A percentile compares a stretch with the other conserved stretches of the same genome.
Evolutionary conservation across 192 early-diverging fungal species (phyloP).

Genomic region (Umbelopsis isabellina): DNA sequence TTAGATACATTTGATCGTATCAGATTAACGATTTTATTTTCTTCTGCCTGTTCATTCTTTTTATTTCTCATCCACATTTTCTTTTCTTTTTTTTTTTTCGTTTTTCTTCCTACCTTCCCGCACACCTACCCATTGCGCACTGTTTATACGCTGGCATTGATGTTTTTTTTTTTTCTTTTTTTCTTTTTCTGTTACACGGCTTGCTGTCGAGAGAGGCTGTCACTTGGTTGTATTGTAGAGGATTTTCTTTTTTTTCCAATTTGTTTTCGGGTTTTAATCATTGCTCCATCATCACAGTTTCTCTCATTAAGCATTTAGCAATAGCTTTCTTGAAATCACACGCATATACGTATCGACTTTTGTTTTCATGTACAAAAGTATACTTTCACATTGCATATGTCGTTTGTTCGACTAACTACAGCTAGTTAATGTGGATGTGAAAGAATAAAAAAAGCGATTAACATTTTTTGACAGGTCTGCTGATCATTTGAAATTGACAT

Average conservation of each 20-base stretch:
- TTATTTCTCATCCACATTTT: constrained; percentile 1
- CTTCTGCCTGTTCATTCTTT: background rate
- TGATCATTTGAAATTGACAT: too few species aligned
- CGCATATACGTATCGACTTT: too few species aligned
- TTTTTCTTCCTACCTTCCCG: background rate
- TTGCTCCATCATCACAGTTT: too few species aligned
- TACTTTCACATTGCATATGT: too few species aligned
- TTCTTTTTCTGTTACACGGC: background rate
- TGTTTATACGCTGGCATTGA: constrained; percentile 23
- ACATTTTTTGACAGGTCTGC: too few species aligned
- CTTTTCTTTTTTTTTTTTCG: background rate
- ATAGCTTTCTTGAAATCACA: too few species aligned
- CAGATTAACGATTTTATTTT: background rate
- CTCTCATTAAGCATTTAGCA: too few species aligned
- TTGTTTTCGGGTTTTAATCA: background rate
- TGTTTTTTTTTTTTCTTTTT: background rate
- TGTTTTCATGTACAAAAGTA: too few species aligned
- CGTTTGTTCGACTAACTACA: too few species aligned
- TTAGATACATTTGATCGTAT: background rate
- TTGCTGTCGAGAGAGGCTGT: background rate
- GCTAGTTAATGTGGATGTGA: too few species aligned
- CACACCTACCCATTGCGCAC: constrained; percentile 5
- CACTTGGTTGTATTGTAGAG: constrained; percentile 15
- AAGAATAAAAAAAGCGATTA: too few species aligned
- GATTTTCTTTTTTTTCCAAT: constrained; percentile 2